These are phyloP conservation scores for Magnaporthales sp. DNA, from an alignment of 2,329 filamentous ascomycete species.

Conservation along the genomic window DNA sequence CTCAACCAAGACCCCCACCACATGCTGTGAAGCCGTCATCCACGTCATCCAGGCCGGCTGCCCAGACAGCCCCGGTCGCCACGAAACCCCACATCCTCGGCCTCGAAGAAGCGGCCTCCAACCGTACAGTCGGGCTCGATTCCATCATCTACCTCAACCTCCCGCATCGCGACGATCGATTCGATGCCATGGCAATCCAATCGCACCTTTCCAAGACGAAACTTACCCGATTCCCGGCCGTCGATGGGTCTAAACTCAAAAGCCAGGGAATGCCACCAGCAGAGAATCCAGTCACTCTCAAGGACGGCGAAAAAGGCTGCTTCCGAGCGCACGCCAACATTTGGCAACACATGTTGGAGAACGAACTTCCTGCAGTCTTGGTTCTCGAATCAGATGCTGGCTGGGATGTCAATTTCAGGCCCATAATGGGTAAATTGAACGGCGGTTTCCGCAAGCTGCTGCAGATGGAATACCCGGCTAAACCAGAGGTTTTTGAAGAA, in stretches of 20 bases:
- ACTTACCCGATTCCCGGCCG: conserved; percentile 13
- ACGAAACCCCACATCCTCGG: conserved; percentile 21
- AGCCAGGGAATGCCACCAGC: conserved; percentile 17
- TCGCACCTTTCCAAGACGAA: conserved; percentile 17
- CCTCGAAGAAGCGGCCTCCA: conserved; percentile 5
- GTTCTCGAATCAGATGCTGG: conserved; percentile 20
- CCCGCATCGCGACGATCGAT: conserved; percentile 16
- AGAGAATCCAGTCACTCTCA: conserved; percentile 11
- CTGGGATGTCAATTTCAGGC: conserved; percentile 18
- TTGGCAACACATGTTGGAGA: background rate
- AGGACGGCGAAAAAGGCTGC: conserved; percentile 15
- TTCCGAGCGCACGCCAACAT: conserved; percentile 15
- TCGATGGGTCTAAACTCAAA: conserved; percentile 13
- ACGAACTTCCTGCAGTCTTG: conserved; percentile 11
- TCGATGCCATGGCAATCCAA: conserved; percentile 18
- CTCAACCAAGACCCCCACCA: background rate
- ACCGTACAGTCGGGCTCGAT: conserved; percentile 17
- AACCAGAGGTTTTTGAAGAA: conserved; percentile 1
- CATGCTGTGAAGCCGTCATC: background rate
- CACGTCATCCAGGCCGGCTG: no score
- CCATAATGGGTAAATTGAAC: conserved; percentile 15
- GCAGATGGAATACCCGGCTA: conserved; percentile 9
- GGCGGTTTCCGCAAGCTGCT: conserved; percentile 13
- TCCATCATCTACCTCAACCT: conserved; percentile 18
- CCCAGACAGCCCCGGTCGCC: no score